phyloP scores from a whole-genome alignment of 1,284 basidiomycete species.

The Trichosporon sp. region DNA sequence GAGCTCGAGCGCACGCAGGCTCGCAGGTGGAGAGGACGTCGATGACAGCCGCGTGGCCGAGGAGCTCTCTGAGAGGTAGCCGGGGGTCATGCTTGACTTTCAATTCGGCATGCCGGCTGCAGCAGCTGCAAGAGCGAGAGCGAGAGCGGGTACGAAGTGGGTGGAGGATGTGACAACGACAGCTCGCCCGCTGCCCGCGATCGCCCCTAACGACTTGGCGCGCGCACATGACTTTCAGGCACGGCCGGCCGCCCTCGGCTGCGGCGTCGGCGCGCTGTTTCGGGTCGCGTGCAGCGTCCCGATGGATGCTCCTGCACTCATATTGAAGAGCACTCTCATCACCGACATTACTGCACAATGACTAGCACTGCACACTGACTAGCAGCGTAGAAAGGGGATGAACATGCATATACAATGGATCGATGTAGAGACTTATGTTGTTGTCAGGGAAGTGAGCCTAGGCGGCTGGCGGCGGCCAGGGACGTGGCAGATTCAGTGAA shows the following conservation, averaged over 20 bases:
- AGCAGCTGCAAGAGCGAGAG: neutral
- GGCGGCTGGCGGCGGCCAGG: too few relatives aligned
- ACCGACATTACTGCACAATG: too few relatives aligned
- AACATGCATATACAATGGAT: too few relatives aligned
- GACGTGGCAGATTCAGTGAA: too few relatives aligned
- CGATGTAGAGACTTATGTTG: too few relatives aligned
- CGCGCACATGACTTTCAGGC: neutral
- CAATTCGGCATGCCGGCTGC: neutral
- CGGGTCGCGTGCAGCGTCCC: neutral
- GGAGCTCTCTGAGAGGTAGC: neutral
- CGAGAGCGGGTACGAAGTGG: too few relatives aligned
- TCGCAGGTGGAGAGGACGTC: slow-evolving; percentile 56
- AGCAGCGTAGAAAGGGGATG: too few relatives aligned
- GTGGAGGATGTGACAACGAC: neutral
- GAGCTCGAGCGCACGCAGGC: slow-evolving; percentile 71
- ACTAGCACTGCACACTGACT: too few relatives aligned
- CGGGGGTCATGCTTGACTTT: neutral
- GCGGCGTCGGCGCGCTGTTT: neutral
- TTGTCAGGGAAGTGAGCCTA: too few relatives aligned
- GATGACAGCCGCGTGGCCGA: slow-evolving; percentile 30
- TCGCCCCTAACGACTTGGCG: neutral
- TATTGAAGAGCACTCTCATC: too few relatives aligned
- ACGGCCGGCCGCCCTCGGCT: neutral
- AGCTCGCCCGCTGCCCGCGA: neutral
- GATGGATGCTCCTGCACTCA: too few relatives aligned